phyloP scores from a whole-genome alignment of 2,329 filamentous ascomycete genomes.

The Fusarium domesticum region DNA sequence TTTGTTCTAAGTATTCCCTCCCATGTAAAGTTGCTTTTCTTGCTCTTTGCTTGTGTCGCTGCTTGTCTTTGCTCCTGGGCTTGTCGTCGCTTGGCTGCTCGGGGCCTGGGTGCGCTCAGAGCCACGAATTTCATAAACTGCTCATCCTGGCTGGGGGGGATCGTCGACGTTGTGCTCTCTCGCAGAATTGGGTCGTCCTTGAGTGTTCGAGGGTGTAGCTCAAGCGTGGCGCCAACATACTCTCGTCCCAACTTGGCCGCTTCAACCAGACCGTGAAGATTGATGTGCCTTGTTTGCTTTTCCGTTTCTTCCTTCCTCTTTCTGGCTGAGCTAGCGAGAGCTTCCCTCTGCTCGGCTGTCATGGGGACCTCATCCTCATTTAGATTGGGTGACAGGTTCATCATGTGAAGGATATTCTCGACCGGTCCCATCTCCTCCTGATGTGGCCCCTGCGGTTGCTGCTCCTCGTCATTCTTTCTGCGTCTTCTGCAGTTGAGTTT shows the following conservation, averaged over 20 bases:
- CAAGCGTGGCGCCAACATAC: conserved; percentile 31
- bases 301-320: conserved; percentile 15
- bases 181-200: conserved; percentile 40
- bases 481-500: conserved; percentile 23
- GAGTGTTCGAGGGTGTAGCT: conserved; percentile 41
- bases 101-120: conserved; percentile 9
- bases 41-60: conserved; percentile 4
- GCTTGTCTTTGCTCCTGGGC: conserved; percentile 4
- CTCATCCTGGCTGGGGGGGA: conserved; percentile 42
- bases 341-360: conserved; percentile 24
- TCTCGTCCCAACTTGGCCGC: conserved; percentile 30
- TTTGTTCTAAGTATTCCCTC: conserved; percentile 26
- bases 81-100: conserved; percentile 3
- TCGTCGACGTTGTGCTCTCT: conserved; percentile 24
- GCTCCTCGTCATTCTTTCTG: conserved; percentile 16
- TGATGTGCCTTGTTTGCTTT: conserved; percentile 25
- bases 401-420: conserved; percentile 23
- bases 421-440: conserved; percentile 26
- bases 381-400: conserved; percentile 13
- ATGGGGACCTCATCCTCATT: conserved; percentile 22
- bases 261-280: conserved; percentile 33
- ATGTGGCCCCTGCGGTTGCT: conserved; percentile 10
- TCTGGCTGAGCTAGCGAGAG: conserved; percentile 21
- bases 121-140: conserved; percentile 32
- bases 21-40: conserved; percentile 24